Conservation (phyloP, 176 grass and related monocot genomes). For the Oryza coarctata region DNA sequence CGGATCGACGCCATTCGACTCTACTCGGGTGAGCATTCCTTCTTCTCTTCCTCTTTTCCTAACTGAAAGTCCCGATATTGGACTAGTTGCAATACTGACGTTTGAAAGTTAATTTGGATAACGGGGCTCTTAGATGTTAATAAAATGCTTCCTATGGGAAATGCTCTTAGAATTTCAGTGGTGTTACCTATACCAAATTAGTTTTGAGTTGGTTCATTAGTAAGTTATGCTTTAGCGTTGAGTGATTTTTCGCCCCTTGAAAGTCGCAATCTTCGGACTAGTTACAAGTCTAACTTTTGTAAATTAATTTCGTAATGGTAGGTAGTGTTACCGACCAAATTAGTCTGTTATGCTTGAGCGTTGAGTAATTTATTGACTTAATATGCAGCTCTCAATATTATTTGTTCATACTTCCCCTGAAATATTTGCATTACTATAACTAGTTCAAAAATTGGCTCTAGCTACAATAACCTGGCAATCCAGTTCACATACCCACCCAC, state of each 20-base stretch:
- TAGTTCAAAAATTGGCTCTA: neutral
- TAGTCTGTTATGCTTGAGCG: neutral
- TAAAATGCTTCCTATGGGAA: neutral
- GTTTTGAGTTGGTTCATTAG: neutral
- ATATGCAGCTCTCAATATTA: neutral
- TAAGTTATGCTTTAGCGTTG: neutral
- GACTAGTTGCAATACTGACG: neutral
- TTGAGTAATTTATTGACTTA: neutral
- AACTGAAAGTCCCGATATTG: neutral
- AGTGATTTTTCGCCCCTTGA: neutral
- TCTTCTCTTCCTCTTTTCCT: neutral
- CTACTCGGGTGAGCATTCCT: constrained; percentile 54
- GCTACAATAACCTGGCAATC: neutral
- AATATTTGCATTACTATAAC: neutral
- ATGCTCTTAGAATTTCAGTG: neutral
- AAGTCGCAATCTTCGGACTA: neutral
- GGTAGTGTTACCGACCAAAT: neutral
- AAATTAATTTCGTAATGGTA: neutral
- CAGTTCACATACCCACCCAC: neutral
- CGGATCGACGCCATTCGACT: constrained; percentile 62
- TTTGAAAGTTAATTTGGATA: neutral
- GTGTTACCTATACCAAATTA: neutral
- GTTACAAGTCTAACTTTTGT: neutral
- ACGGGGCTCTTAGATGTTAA: neutral
- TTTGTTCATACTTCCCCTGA: neutral